Evolutionary conservation across 805 yeast genomes (phyloP), one percentile per base, ranked within the genome.

Genomic region (Myxozyma sirexii): DNA sequence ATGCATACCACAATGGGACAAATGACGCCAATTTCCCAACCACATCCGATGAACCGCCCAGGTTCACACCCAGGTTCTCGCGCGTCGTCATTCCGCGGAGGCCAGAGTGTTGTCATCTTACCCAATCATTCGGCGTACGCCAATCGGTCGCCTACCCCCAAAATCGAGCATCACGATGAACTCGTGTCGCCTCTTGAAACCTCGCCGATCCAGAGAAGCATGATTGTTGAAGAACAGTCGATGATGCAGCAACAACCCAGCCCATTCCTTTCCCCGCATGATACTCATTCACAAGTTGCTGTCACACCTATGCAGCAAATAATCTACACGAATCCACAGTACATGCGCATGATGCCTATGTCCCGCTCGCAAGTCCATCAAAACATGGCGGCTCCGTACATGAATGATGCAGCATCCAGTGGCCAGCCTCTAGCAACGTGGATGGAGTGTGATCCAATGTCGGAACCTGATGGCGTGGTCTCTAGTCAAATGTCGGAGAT

Each of bases 371-470:
- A 52, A 21, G 24, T 42, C 24, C 56, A 43, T 7, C 56, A 41
- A 17, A 24, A 21, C 7, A 33, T 31, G 12, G 33, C 42, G 7
- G 29, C 47, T 26, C 7, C 41, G 4, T 52, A 19, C 4, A 21
- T 35, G n/a, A 31, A 13, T 13, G 42, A 42, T 19, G 23, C 47
- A 7, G 23, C 47, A 7, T 31, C 39, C 2, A 21, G 17, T 33
- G 41, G 7, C 21, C 43, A 15, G 17, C 27, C 41, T 7, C n/a
- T 57, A 24, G 51, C 54, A 33, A 46, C 48, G 35, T 56, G 54
- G 54, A 43, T 56, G 24, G 59, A 56, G 38, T 46, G 47, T 24
- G 61, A 46, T n/a, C 37, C 61, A n/a, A 47, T 33, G 13, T 45
- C 51, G 17, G 54, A 41, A 8, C 27, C 56, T 19, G 49, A 41